phyloP scores from a whole-genome alignment of 2,329 filamentous ascomycete species.

The Penicillium sp. region DNA sequence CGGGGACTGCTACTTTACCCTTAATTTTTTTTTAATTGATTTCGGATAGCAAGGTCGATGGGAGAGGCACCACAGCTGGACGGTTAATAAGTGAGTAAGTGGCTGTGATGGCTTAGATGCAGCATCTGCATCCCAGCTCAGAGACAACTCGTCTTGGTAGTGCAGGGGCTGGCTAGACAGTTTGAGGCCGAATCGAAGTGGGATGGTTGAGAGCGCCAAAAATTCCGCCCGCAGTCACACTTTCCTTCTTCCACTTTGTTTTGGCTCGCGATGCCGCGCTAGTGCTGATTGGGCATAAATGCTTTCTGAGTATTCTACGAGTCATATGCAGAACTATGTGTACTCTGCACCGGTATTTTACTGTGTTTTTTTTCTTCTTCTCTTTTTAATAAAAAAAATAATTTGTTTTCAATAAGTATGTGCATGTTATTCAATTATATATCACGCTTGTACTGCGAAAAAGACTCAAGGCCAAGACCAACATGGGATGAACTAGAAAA shows the following conservation, averaged over 20 bases:
- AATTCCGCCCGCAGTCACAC: slow-evolving; percentile 9
- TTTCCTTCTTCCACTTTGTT: slow-evolving; percentile 4
- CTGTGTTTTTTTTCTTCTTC: too few relatives aligned
- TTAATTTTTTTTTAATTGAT: background rate
- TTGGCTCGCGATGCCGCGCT: slow-evolving; percentile 10
- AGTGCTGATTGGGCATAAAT: slow-evolving; percentile 11
- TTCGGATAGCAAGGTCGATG: background rate
- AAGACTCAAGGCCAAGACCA: background rate
- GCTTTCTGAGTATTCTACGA: background rate
- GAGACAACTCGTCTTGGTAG: slow-evolving; percentile 14
- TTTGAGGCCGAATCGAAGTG: slow-evolving; percentile 16
- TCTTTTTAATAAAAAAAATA: background rate
- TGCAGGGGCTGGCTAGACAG: slow-evolving; percentile 8
- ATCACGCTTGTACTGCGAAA: background rate
- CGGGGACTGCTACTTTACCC: slow-evolving; percentile 1
- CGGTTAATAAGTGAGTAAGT: slow-evolving; percentile 6
- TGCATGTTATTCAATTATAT: background rate
- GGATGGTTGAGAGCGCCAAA: slow-evolving; percentile 17
- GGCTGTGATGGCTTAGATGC: slow-evolving; percentile 16
- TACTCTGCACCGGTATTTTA: background rate
- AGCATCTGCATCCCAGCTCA: slow-evolving; percentile 25
- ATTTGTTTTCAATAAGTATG: background rate
- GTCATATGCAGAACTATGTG: background rate
- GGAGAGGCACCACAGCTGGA: background rate
- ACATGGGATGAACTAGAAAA: background rate